Percentiles rank a stretch among this genome's conserved stretches.
Conservation (phyloP, 192 early-diverging fungal genomes). For the Rhizophlyctis rosea region DNA sequence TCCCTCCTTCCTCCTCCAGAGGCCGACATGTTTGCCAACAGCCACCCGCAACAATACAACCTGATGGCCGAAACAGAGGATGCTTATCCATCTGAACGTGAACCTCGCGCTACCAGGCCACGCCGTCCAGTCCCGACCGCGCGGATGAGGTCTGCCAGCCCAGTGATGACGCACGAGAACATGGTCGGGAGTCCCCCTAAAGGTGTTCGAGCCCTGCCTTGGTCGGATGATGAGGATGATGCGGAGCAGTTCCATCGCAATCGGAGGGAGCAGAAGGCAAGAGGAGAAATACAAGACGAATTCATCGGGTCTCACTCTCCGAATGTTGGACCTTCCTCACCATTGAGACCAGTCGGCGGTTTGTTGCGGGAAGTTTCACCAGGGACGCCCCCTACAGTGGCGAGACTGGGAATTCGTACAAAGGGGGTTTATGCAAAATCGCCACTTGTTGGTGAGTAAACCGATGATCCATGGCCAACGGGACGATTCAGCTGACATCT, state of each 20-base stretch:
- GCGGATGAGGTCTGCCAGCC: conserved; percentile 21
- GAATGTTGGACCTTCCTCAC: neutral
- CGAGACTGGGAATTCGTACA: conserved; percentile 17
- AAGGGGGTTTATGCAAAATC: conserved; percentile 24
- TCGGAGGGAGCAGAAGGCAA: conserved; percentile 4
- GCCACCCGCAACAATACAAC: conserved; percentile 26
- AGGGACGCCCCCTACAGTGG: conserved; percentile 16
- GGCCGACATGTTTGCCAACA: conserved; percentile 21
- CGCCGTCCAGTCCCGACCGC: conserved; percentile 17
- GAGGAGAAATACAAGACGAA: neutral
- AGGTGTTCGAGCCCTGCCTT: conserved; percentile 25
- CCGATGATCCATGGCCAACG: neutral
- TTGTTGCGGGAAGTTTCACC: conserved; percentile 20
- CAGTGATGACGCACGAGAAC: neutral
- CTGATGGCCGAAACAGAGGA: conserved; percentile 22
- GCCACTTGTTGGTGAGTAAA: conserved; percentile 12
- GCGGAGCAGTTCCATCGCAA: conserved; percentile 18
- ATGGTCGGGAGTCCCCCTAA: no score
- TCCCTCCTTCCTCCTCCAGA: conserved; percentile 33
- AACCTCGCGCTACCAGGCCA: conserved; percentile 9
- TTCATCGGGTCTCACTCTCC: neutral
- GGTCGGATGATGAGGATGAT: conserved; percentile 37
- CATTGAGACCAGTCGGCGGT: conserved; percentile 15
- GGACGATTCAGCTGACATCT: neutral
- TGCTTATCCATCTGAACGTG: neutral